phyloP scores from a whole-genome alignment of 2,329 filamentous ascomycete genomes.

The Cladosporium sp. region DNA sequence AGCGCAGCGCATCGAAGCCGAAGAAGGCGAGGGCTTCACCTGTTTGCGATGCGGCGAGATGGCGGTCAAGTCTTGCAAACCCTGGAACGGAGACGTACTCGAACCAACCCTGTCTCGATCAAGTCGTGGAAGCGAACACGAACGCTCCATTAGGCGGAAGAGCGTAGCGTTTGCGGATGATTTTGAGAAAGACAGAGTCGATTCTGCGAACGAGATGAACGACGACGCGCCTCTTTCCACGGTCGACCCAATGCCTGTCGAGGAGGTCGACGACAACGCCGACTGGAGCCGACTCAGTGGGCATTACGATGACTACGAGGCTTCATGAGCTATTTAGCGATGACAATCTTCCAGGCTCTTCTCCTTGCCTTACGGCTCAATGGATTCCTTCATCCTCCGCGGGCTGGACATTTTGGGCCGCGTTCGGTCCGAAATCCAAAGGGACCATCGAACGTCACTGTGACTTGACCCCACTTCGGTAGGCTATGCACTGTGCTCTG shows the following conservation, averaged over 20 bases:
- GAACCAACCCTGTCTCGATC: background rate
- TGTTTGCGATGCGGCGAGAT: conserved; percentile 84
- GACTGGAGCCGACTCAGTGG: conserved; percentile 4
- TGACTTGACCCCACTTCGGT: conserved; percentile 6
- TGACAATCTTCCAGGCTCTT: too few species aligned
- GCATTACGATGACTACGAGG: background rate
- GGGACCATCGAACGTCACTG: background rate
- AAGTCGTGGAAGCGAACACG: conserved; percentile 47
- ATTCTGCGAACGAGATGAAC: conserved; percentile 13
- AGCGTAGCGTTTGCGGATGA: conserved; percentile 30
- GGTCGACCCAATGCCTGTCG: conserved; percentile 13
- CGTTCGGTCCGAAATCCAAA: conserved; percentile 9
- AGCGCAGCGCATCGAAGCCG: conserved; percentile 81
- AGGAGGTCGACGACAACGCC: conserved; percentile 11
- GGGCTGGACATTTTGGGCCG: background rate
- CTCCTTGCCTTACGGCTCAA: too few species aligned
- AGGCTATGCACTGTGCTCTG: too few species aligned
- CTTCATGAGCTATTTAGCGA: background rate
- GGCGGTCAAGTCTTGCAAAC: conserved; percentile 74
- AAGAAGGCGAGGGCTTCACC: conserved; percentile 91
- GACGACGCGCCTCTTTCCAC: conserved; percentile 6
- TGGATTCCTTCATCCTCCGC: too few species aligned
- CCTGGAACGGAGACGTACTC: conserved; percentile 83
- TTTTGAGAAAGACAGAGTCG: conserved; percentile 24
- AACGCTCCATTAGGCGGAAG: conserved; percentile 23